Percentiles rank a stretch among this genome's conserved stretches.
Conservation (phyloP, 2,329 filamentous ascomycete genomes). For the Verticillium klebahnii region DNA sequence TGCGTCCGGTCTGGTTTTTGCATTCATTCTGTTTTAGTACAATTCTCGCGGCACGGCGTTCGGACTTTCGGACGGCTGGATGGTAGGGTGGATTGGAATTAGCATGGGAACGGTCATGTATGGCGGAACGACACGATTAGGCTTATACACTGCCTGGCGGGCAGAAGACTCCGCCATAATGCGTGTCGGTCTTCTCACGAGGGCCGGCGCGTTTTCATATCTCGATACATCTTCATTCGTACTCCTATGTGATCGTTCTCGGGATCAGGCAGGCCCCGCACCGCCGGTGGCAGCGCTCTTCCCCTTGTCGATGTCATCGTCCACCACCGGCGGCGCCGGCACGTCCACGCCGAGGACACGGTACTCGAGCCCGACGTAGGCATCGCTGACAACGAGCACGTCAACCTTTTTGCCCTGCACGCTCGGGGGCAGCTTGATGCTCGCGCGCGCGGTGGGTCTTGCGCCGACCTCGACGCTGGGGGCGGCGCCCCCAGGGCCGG, state of each 20-base stretch:
- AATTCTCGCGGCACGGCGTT: neutral
- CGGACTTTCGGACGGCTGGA: neutral
- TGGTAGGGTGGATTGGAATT: neutral
- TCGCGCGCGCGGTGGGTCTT: conserved; percentile 48
- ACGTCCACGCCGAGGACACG: conserved; percentile 43
- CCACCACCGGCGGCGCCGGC: conserved; percentile 44
- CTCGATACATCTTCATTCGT: neutral
- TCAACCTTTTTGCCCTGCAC: conserved; percentile 59
- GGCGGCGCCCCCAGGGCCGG: conserved; percentile 14
- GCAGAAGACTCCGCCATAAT: neutral
- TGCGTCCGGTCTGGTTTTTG: neutral
- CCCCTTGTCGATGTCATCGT: conserved; percentile 39
- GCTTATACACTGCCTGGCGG: neutral
- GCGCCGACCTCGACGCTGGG: conserved; percentile 31
- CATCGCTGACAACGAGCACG: conserved; percentile 78
- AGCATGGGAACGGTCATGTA: neutral
- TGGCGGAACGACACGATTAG: neutral
- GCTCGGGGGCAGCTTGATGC: conserved; percentile 55
- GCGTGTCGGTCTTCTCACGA: neutral
- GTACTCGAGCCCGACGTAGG: conserved; percentile 72
- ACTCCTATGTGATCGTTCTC: too few relatives aligned
- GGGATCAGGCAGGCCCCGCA: neutral
- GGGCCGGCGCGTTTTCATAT: neutral
- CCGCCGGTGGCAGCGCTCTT: conserved; percentile 24
- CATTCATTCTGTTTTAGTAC: neutral